Evolutionary conservation across 139 green algal species (phyloP), one percentile per base, ranked within the genome.

Genomic region (Dunaliella sp.): DNA sequence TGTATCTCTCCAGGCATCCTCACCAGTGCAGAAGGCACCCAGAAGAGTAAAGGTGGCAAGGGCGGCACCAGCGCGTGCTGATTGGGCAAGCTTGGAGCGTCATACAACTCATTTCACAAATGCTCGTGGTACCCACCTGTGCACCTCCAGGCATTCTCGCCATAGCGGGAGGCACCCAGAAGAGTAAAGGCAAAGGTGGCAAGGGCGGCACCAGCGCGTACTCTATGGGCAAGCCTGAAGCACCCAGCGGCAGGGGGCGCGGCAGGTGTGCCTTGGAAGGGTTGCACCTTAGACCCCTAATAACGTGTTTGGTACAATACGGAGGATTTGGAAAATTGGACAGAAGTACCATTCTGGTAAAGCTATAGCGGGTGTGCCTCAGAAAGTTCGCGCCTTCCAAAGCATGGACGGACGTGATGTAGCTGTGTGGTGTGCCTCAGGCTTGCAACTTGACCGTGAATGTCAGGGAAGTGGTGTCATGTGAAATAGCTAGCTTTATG

Each of bases 121-220:
- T 21, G 24, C 58, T 30, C 58, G 58, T 21, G 58, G 58, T 74
- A 74, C 58, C 21, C 58, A 26, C 73, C 2, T 78, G 2, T 24
- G 73, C 16, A n/a, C 73, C 12, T n/a, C 2, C 76, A 81, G 76
- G 76, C 30, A 81, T 81, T 31, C 76, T 81, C n/a, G 76, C 76
- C 30, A 81, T 81, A 28, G 30, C 76, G 2, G 76, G 34, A 2
- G 76, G 76, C 76, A 81, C 76, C 34, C n/a, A 33, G 3, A 36
- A 37, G n/a, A 12, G 76, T 31, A 34, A 34, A 12, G n/a, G 76
- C 76, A 34, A 34, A 1, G n/a, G 30, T 33, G 76, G 76, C 30
- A 33, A 34, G 28, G 76, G 30, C 12, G 76, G 76, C 7, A 65
- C 7, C 48, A 65, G 48, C 16, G 76, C 34, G 30, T 81, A 81